These are phyloP conservation scores for Bipolaris cookei DNA, from an alignment of 2,329 filamentous ascomycete species.

Conservation along the genomic window DNA sequence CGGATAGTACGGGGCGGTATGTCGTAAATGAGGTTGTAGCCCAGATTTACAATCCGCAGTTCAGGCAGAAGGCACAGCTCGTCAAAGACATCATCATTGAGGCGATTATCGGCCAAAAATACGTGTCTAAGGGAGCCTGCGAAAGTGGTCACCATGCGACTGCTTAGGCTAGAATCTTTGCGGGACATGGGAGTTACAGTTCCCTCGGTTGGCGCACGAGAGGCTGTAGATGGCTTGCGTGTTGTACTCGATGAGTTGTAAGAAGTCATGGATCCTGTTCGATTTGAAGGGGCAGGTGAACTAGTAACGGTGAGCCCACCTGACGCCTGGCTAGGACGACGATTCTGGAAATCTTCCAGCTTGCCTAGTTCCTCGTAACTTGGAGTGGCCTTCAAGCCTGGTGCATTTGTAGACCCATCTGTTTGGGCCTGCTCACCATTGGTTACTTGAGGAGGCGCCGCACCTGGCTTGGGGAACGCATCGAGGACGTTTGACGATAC, in stretches of 20 bases:
- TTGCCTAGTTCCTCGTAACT: slow-evolving; percentile 80
- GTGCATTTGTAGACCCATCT: slow-evolving; percentile 54
- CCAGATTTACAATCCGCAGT: slow-evolving; percentile 86
- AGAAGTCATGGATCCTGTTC: slow-evolving; percentile 86
- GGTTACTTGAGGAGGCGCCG: slow-evolving; percentile 64
- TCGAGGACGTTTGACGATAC: slow-evolving; percentile 93
- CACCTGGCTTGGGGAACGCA: slow-evolving; percentile 83
- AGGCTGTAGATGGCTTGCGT: slow-evolving; percentile 83
- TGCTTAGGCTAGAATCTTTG: slow-evolving; percentile 89
- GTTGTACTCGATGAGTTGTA: slow-evolving; percentile 59
- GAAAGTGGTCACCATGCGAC: slow-evolving; percentile 83
- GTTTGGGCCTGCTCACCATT: slow-evolving; percentile 42
- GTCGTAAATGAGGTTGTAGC: slow-evolving; percentile 93
- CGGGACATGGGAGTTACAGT: slow-evolving; percentile 66
- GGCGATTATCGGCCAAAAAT: slow-evolving; percentile 89
- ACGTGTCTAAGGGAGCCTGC: slow-evolving; percentile 82
- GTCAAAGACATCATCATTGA: slow-evolving; percentile 95
- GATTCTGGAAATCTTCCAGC: slow-evolving; percentile 65
- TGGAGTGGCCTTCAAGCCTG: slow-evolving; percentile 58
- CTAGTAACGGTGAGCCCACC: slow-evolving; percentile 73
- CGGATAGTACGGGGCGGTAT: slow-evolving; percentile 87
- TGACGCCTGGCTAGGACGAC: slow-evolving; percentile 85
- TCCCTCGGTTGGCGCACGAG: slow-evolving; percentile 66
- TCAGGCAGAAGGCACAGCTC: slow-evolving; percentile 83
- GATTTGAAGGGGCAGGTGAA: slow-evolving; percentile 67